Base-by-base conservation (phyloP, 768 basidiomycete genomes). In the Lactifluus hygrophoroides region DNA sequence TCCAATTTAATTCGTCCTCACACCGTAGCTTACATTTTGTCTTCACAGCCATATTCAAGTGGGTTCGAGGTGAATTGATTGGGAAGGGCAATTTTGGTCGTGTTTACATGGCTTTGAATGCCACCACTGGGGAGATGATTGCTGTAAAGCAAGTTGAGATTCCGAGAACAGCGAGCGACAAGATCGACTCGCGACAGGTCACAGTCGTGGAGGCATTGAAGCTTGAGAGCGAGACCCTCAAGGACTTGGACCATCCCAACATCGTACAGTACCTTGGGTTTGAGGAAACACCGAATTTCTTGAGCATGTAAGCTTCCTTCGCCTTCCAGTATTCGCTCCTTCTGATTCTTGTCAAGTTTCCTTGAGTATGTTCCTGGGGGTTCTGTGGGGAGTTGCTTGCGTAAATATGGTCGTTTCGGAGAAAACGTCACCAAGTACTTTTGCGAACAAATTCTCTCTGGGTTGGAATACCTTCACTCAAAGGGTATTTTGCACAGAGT, bases 61-160 rank as follows among this genome's bases (percentile, higher is more conserved):
- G 96, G 96, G 90, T 97, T 38, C 88, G 95, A 66, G 96, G 96
- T 52, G 94, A 97, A 72, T 79, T 98, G 37, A 97, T 99, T 61
- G 96, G 96, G 32, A 92, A 90, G 68, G 96, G 96, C 25, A 94
- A 94, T 13, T 99, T 94, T 67, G 96, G 96, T 13, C 84, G 90
- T 43, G 96, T 99, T 28, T 99, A 97, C 68, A 82, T 98, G 54
- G 96, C 92, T 17, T 76, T 98, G 58, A 98, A 98, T 69, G 92
- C 90, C 32, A 94, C 91, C 3, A 95, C 94, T 0, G 94, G 94
- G 57, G 94, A 98, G 73, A 95, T 97, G 91, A 94, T 98, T 66
- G 96, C 96, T 17, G 96, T 99, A 63, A 99, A 99, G 73, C 96
- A 98, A 72, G 96, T 99, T 47, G 96, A 98, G 70, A 81, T 94